Percentiles rank a stretch among this genome's conserved stretches.
These are phyloP conservation scores for Aethionema arabicum DNA, from an alignment of 345 rosid species.

Conservation along the genomic window DNA sequence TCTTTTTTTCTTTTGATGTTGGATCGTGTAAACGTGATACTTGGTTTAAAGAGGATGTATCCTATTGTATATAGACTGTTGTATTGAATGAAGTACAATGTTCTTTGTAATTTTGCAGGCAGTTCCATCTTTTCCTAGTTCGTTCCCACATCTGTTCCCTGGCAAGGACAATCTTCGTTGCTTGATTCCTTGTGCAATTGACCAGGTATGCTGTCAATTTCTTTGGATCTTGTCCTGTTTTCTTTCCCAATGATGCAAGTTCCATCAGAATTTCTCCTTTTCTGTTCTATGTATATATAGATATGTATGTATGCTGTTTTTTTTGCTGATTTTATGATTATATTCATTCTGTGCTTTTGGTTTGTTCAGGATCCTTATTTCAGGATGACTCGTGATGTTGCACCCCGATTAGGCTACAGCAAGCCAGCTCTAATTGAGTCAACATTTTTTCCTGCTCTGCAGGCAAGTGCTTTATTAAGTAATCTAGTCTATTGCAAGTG, in stretches of 20 bases:
- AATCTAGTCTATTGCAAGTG: not conserved
- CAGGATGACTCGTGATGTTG: slow-evolving; percentile 98
- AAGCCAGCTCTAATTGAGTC: slow-evolving; percentile 94
- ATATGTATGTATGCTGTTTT: not conserved
- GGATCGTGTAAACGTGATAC: not conserved
- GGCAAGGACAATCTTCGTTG: slow-evolving; percentile 75
- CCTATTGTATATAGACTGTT: slow-evolving; percentile 9
- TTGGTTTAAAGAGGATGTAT: not conserved
- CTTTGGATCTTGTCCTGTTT: not conserved
- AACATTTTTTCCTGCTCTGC: slow-evolving; percentile 73
- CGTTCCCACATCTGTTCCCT: slow-evolving; percentile 83
- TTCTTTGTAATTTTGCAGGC: slow-evolving; percentile 53
- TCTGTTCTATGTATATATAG: not conserved
- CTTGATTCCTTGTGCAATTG: slow-evolving; percentile 95
- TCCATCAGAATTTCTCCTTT: slow-evolving; percentile 4
- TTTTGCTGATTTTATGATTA: slow-evolving; percentile 3
- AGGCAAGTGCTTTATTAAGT: slow-evolving; percentile 44
- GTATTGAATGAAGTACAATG: not conserved
- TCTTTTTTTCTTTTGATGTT: slow-evolving; percentile 15
- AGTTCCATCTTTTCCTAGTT: slow-evolving; percentile 90
- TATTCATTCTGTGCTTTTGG: slow-evolving; percentile 1
- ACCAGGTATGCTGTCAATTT: slow-evolving; percentile 57
- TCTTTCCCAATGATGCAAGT: not conserved
- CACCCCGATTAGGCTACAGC: slow-evolving; percentile 89
- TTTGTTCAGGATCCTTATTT: slow-evolving; percentile 88